Conservation (phyloP, 495 filamentous ascomycete genomes). For the Penicillium maclennaniae region DNA sequence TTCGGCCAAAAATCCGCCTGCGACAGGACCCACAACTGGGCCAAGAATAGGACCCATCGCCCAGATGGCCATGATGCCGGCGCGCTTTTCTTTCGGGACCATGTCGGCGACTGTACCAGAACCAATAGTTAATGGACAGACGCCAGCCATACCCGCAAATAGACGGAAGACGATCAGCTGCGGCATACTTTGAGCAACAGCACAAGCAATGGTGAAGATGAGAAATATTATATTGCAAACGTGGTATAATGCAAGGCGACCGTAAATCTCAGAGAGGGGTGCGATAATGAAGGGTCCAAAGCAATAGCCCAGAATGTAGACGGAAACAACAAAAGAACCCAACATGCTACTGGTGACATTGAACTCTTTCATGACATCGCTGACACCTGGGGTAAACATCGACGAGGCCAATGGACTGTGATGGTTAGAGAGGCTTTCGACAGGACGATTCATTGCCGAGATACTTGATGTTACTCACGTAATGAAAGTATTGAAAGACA, state of each 20-base stretch:
- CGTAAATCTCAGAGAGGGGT: constrained; percentile 1
- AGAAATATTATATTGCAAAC: constrained; percentile 1
- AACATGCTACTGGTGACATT: background rate
- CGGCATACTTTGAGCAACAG: background rate
- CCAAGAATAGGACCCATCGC: constrained; percentile 25
- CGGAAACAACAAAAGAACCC: background rate
- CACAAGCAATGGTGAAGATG: constrained; percentile 2
- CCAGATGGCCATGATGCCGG: constrained; percentile 23
- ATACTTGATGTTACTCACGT: too few relatives aligned
- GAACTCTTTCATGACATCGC: constrained; percentile 1
- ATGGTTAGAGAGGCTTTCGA: too few relatives aligned
- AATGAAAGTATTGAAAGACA: too few relatives aligned
- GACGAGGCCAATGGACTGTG: constrained; percentile 3
- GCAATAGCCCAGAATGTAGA: background rate
- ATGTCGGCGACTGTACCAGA: constrained; percentile 26
- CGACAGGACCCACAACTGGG: constrained; percentile 24
- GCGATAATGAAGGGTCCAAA: constrained; percentile 7
- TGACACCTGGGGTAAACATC: constrained; percentile 1
- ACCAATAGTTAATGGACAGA: background rate
- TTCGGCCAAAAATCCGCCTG: constrained; percentile 31
- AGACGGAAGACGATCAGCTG: constrained; percentile 6
- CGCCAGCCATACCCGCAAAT: background rate
- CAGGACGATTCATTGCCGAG: too few relatives aligned
- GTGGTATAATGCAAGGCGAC: constrained; percentile 4
- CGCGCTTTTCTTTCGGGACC: constrained; percentile 19